These are phyloP conservation scores for Candida nitratophila DNA, from an alignment of 805 yeast species.

Conservation along the genomic window DNA sequence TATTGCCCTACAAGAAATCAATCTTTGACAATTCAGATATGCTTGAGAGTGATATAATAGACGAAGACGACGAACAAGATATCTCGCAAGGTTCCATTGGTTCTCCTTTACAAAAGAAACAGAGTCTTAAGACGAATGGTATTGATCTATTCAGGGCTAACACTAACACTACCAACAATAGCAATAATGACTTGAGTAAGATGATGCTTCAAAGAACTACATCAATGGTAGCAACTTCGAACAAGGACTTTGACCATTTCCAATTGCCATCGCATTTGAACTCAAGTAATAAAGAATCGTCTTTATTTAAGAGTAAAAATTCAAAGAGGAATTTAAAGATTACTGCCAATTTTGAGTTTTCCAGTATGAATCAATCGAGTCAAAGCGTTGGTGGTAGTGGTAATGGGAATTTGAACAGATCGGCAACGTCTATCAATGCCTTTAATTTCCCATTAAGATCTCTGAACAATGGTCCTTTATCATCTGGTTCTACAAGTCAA, in stretches of 20 bases:
- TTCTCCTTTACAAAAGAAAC: slow-evolving; percentile 31
- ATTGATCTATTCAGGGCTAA: not conserved
- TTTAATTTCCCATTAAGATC: not conserved
- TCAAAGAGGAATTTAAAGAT: not conserved
- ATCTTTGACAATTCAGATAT: not conserved
- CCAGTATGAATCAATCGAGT: too few species aligned
- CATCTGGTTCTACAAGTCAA: slow-evolving; percentile 10
- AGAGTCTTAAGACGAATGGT: slow-evolving; percentile 7
- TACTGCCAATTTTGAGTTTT: too few species aligned
- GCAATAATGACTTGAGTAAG: too few species aligned
- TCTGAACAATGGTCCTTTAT: not conserved
- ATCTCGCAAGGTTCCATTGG: slow-evolving; percentile 21
- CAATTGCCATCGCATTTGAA: not conserved
- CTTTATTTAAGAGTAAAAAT: not conserved
- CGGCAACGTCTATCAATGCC: not conserved
- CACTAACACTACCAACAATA: too few species aligned
- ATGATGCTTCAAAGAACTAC: too few species aligned
- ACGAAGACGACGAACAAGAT: slow-evolving; percentile 2
- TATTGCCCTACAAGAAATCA: not conserved
- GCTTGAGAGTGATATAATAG: not conserved
- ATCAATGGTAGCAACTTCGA: too few species aligned
- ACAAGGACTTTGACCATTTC: too few species aligned
- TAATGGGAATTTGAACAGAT: not conserved
- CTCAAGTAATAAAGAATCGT: too few species aligned
- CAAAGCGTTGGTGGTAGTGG: too few species aligned